A percentile compares a stretch with the other conserved stretches of the same genome.
Evolutionary conservation across 2,329 filamentous ascomycete genomes (phyloP).

Genomic region (Sclerotiophoma versabilis): DNA sequence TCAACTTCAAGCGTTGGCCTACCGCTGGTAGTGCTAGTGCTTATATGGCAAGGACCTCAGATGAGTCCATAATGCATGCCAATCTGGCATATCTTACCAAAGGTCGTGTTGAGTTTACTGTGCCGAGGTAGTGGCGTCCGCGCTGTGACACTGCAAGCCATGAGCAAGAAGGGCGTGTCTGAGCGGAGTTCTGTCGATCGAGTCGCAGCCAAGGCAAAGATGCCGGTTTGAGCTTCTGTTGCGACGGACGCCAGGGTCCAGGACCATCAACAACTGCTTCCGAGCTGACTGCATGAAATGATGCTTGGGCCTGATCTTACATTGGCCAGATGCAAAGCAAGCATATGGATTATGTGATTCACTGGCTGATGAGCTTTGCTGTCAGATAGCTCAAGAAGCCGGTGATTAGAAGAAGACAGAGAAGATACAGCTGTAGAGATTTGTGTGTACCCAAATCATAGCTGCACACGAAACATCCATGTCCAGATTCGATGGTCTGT

Average conservation of each 20-base stretch:
- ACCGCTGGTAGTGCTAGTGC: conserved; percentile 1
- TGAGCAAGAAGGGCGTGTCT: not conserved
- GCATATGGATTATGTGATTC: too few species aligned
- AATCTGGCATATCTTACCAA: not conserved
- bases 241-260: not conserved
- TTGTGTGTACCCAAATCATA: not conserved
- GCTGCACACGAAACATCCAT: not conserved
- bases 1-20: not conserved
- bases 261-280: not conserved
- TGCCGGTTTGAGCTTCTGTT: not conserved
- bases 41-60: not conserved
- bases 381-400: too few species aligned
- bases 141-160: not conserved
- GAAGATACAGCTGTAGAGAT: too few species aligned
- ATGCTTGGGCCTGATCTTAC: too few species aligned
- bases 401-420: too few species aligned
- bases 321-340: too few species aligned
- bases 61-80: not conserved
- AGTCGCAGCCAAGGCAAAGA: not conserved
- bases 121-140: not conserved
- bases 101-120: not conserved
- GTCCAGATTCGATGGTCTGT: too few species aligned
- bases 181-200: not conserved
- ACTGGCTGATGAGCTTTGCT: too few species aligned
- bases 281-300: not conserved